These are phyloP conservation scores for Arthroderma sp. DNA, from an alignment of 2,329 filamentous ascomycete genomes.

Conservation along the genomic window DNA sequence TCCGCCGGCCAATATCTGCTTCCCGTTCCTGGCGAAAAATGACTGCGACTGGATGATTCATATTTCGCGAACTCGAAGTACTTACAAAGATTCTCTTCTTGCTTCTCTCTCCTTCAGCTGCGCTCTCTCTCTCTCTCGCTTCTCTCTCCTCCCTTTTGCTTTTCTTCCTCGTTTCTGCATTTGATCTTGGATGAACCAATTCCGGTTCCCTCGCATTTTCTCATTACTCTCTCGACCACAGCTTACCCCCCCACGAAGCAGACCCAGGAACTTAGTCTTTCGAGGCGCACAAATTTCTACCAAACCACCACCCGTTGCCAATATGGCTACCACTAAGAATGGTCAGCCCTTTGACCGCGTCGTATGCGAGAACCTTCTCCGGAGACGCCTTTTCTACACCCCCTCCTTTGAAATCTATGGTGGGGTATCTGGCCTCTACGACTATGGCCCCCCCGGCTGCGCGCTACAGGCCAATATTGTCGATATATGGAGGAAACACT, in stretches of 20 bases:
- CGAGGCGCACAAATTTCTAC: conserved; percentile 3
- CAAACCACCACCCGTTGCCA: conserved; percentile 19
- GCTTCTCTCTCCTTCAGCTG: neutral
- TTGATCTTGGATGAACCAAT: conserved; percentile 1
- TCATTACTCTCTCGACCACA: conserved; percentile 1
- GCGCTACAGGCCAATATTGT: conserved; percentile 78
- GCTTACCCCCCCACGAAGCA: conserved; percentile 5
- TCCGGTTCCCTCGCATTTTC: conserved; percentile 1
- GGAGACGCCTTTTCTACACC: conserved; percentile 85
- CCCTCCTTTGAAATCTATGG: conserved; percentile 93
- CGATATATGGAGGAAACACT: conserved; percentile 85
- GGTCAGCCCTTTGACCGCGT: conserved; percentile 80
- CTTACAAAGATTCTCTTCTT: neutral
- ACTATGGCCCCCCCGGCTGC: conserved; percentile 84
- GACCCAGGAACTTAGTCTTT: neutral
- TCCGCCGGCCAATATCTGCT: neutral
- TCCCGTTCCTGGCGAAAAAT: neutral
- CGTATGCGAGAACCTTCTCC: conserved; percentile 71
- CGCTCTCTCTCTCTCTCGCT: neutral
- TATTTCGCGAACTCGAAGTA: neutral
- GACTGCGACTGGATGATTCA: neutral
- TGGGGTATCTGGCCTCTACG: conserved; percentile 77
- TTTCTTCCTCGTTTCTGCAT: neutral
- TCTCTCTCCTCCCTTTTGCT: neutral
- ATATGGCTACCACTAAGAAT: conserved; percentile 64